Percentiles rank a stretch among this genome's conserved stretches.
phyloP scores from a whole-genome alignment of 129 eudicot species.

The Centella asiatica region DNA sequence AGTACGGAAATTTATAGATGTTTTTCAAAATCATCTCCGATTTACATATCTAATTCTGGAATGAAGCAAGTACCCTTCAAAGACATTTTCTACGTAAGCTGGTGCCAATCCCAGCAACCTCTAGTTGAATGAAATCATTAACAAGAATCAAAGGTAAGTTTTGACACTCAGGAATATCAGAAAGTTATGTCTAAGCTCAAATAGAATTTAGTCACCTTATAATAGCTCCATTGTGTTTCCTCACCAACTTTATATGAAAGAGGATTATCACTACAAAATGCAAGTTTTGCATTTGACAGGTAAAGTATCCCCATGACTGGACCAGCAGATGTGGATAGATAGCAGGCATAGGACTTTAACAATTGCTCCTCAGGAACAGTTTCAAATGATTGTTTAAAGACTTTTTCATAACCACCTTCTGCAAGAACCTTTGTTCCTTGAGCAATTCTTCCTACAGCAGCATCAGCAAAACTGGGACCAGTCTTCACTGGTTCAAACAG shows the following conservation, averaged over 20 bases:
- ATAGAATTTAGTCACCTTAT: slow-evolving; percentile 47
- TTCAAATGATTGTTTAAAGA: slow-evolving; percentile 77
- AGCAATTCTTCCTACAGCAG: slow-evolving; percentile 90
- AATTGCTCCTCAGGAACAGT: slow-evolving; percentile 77
- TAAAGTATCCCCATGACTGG: slow-evolving; percentile 89
- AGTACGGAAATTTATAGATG: too few relatives aligned
- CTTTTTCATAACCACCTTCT: slow-evolving; percentile 95
- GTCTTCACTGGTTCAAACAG: slow-evolving; percentile 67
- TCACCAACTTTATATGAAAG: slow-evolving; percentile 81
- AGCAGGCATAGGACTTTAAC: slow-evolving; percentile 66
- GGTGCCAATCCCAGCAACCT: too few relatives aligned
- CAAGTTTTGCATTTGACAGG: slow-evolving; percentile 74
- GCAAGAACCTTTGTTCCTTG: slow-evolving; percentile 82
- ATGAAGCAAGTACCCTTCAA: too few relatives aligned
- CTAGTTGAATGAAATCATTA: too few relatives aligned
- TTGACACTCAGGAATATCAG: too few relatives aligned
- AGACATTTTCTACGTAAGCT: too few relatives aligned
- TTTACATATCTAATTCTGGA: too few relatives aligned
- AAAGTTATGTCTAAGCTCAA: background rate
- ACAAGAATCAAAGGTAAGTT: too few relatives aligned
- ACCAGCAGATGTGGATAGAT: slow-evolving; percentile 93
- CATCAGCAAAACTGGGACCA: slow-evolving; percentile 78
- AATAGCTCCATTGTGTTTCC: slow-evolving; percentile 72
- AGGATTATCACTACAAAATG: slow-evolving; percentile 84
- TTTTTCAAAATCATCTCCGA: too few relatives aligned